Evolutionary conservation across 345 rosid species (phyloP).

Genomic region (Hevea brasiliensis): DNA sequence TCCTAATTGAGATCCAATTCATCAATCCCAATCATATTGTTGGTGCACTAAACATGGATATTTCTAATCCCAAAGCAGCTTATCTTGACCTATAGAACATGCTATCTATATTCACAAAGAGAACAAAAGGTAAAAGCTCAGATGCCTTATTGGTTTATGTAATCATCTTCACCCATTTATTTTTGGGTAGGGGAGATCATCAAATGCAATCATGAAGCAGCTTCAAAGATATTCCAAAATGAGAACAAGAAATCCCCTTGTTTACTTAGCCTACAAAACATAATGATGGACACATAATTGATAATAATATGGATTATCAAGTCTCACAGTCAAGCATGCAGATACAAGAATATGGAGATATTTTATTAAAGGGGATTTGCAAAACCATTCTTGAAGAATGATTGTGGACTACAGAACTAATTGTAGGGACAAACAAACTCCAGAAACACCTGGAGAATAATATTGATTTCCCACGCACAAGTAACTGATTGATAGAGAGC

Average conservation of each 20-base stretch:
- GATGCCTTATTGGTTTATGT: too few relatives aligned
- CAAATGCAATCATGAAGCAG: background rate
- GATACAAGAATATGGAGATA: background rate
- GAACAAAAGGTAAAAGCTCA: too few relatives aligned
- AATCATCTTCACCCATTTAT: background rate
- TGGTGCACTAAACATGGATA: background rate
- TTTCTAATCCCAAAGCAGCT: background rate
- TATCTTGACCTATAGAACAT: background rate
- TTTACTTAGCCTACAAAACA: background rate
- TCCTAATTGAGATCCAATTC: background rate
- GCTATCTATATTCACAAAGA: too few relatives aligned
- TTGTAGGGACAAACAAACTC: background rate
- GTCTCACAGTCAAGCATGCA: background rate
- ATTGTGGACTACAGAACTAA: background rate
- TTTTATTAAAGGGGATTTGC: background rate
- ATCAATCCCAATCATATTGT: background rate
- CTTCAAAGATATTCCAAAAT: background rate
- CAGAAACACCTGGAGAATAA: background rate
- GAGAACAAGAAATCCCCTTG: background rate
- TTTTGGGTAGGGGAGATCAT: background rate
- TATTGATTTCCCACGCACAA: background rate
- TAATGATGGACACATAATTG: background rate
- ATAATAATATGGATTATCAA: background rate
- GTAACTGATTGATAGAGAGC: too few relatives aligned
- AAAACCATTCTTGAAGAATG: constrained; percentile 8